A percentile compares a stretch with the other conserved stretches of the same genome.
Evolutionary conservation across 441 rosid genomes (phyloP).

Genomic region (Bruguiera hainesii): DNA sequence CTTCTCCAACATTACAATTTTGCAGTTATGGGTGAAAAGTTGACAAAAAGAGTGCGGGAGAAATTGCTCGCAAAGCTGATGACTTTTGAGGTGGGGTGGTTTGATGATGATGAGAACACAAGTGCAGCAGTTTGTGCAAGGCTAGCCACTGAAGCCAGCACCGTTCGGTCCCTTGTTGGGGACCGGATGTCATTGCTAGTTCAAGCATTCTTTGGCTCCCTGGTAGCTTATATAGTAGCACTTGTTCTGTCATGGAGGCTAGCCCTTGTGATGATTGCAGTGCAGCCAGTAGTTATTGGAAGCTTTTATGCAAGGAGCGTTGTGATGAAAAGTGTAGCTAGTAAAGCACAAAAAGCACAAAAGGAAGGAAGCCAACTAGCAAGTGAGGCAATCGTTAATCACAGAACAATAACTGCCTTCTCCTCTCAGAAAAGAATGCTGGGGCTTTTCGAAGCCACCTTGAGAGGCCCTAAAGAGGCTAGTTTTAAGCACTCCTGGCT

Average conservation of each 20-base stretch:
- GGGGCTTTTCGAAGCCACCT: constrained; percentile 46
- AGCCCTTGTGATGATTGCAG: constrained; percentile 54
- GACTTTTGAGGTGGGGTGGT: constrained; percentile 70
- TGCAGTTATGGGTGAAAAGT: constrained; percentile 61
- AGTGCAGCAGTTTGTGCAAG: constrained; percentile 67
- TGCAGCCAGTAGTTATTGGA: constrained; percentile 57
- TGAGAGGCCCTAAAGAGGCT: constrained; percentile 57
- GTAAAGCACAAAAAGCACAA: constrained; percentile 58
- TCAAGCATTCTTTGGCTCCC: constrained; percentile 55
- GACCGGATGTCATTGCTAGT: constrained; percentile 57
- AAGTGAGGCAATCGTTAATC: constrained; percentile 63
- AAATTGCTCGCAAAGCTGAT: constrained; percentile 48
- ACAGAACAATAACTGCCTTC: constrained; percentile 67
- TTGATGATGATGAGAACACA: constrained; percentile 60
- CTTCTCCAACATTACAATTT: constrained; percentile 65
- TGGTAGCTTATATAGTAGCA: constrained; percentile 44
- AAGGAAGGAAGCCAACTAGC: constrained; percentile 71
- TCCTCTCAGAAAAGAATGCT: constrained; percentile 60
- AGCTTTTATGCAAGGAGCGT: constrained; percentile 47
- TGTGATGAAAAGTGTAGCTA: constrained; percentile 60
- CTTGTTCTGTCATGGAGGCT: constrained; percentile 56
- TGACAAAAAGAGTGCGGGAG: constrained; percentile 63
- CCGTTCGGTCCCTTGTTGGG: constrained; percentile 56
- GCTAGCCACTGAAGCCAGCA: constrained; percentile 56
- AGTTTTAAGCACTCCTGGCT: constrained; percentile 51